Conservation (phyloP, 352 stramenopile species). For the Stramenopiles sp. region DNA sequence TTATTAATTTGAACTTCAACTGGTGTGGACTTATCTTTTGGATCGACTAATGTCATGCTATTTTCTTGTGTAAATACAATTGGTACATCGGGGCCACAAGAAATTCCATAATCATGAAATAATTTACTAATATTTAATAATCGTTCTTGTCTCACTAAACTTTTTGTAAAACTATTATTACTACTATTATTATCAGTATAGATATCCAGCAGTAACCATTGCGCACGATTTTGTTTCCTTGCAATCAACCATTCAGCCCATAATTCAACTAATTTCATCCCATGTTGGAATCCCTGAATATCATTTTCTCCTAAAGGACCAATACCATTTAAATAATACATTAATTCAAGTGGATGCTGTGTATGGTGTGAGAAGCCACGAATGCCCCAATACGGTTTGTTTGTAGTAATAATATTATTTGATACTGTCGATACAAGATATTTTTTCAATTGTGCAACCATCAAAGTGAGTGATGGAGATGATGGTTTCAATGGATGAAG, state of each 20-base stretch:
- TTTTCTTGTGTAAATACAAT: conserved; percentile 21
- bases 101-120: conserved; percentile 18
- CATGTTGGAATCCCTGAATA: conserved; percentile 19
- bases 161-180: conserved; percentile 11
- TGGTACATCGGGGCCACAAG: conserved; percentile 21
- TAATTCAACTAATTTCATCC: conserved; percentile 15
- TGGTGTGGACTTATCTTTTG: too few species aligned
- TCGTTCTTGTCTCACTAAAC: conserved; percentile 8
- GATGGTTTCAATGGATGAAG: conserved; percentile 11
- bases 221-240: conserved; percentile 18
- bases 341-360: conserved; percentile 23
- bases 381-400: conserved; percentile 14
- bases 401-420: conserved; percentile 11
- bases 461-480: neutral
- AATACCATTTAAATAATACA: conserved; percentile 20
- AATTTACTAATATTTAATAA: conserved; percentile 14
- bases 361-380: too few species aligned
- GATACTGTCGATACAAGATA: neutral
- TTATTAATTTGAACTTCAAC: conserved; percentile 12
- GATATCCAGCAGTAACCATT: conserved; percentile 22
- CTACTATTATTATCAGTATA: too few species aligned
- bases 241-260: conserved; percentile 23
- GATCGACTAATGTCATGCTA: neutral
- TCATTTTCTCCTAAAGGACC: neutral
- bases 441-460: neutral